Base-by-base conservation (phyloP, 208 protist species). In the Plasmodiophora brassicae region DNA sequence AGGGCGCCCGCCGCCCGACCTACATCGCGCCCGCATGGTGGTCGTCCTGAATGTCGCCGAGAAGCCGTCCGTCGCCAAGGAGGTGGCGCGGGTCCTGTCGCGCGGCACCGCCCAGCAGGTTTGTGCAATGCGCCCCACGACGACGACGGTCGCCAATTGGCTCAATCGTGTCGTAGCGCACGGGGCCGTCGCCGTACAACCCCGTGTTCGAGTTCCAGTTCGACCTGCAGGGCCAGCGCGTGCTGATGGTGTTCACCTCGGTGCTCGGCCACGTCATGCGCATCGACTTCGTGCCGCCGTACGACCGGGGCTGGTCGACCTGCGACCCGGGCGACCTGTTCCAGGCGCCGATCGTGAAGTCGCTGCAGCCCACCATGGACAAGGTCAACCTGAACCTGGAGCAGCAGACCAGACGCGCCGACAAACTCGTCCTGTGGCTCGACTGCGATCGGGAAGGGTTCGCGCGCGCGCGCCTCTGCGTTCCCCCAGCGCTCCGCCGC, bases 361-460 rank as follows among this genome's bases (percentile, higher is more conserved):
- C 8, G 28, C 38, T 86, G 35, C 84, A n/a, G 10, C 20, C 39
- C 14, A 43, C 36, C 14, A 65, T 32, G n/a, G 60, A 86, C 38
- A 46, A 86, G 10, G 41, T 86, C 25, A 28, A 65, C 14, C 39
- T 20, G 20, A 86, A 38, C n/a, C 84, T 86, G 14, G 38, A 86
- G 44, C 36, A n/a, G 32, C 14, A 86, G n/a, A 43, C 84, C 14
- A 36, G 41, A 28, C 36, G 44, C 20, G 8, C 14, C 84, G 39
- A 38, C 39, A 25, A 43, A n/a, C 36, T 88, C 8, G 28, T 88
- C 28, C 32, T 88, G 41, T 88, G 85, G 85, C 71, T 88, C 8
- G 85, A 88, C n/a, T 88, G 85, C 84, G 85, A 88, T 84, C 44
- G 94, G 25, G 95, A 98, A 89, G n/a, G n/a, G n/a, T n/a, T n/a